phyloP scores from a whole-genome alignment of 148 eudicot genomes.

The Fagopyrum tataricum region DNA sequence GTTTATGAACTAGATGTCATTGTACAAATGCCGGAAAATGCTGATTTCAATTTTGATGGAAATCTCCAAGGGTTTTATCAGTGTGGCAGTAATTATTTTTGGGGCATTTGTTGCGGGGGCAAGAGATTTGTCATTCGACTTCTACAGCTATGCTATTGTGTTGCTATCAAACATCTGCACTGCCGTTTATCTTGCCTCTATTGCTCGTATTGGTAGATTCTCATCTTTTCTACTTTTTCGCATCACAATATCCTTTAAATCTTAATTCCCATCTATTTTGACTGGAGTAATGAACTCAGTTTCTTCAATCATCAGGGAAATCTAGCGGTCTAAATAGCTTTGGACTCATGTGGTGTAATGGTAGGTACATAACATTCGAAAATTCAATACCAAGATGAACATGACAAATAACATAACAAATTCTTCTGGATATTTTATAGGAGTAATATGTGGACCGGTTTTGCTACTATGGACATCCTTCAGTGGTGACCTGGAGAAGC shows the following conservation, averaged over 20 bases:
- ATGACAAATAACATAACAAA: neutral
- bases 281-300: neutral
- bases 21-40: conserved; percentile 3
- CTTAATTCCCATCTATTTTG: neutral
- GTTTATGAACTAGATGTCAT: neutral
- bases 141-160: conserved; percentile 45
- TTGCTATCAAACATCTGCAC: conserved; percentile 43
- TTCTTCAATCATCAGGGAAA: conserved; percentile 31
- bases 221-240: neutral
- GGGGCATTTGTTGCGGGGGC: conserved; percentile 68
- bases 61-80: conserved; percentile 31
- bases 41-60: conserved; percentile 17
- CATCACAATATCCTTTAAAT: neutral
- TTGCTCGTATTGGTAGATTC: conserved; percentile 48
- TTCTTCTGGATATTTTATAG: conserved; percentile 14
- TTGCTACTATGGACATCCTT: conserved; percentile 37
- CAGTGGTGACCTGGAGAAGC: conserved; percentile 37
- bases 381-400: neutral
- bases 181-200: conserved; percentile 51
- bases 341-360: conserved; percentile 61
- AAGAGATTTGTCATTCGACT: conserved; percentile 49
- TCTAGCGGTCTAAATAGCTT: conserved; percentile 49
- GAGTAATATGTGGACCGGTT: conserved; percentile 48
- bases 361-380: conserved; percentile 16
- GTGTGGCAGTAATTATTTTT: conserved; percentile 46